A percentile compares a stretch with the other conserved stretches of the same genome.
Evolutionary conservation across 208 protist species (phyloP).

Genomic region (Angomonas ambiguus): DNA sequence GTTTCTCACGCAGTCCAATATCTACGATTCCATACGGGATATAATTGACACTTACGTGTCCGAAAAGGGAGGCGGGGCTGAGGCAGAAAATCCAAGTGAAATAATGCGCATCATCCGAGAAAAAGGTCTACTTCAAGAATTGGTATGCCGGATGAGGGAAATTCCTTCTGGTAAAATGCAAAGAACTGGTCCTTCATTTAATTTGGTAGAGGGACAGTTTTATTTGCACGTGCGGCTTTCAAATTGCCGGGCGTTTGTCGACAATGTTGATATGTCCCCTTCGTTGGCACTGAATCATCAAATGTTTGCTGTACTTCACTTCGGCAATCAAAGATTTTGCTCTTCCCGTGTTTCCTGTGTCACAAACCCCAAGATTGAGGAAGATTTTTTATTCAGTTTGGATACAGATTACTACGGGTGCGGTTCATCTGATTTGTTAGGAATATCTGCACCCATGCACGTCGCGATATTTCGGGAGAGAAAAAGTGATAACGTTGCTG

Average conservation of each 20-base stretch:
- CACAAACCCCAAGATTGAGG: slow-evolving; percentile 70
- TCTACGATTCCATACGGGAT: slow-evolving; percentile 85
- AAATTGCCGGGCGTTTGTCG: slow-evolving; percentile 88
- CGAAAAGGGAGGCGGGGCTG: slow-evolving; percentile 38
- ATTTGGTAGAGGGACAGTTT: slow-evolving; percentile 14
- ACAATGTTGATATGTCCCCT: slow-evolving; percentile 73
- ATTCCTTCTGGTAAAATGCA: slow-evolving; percentile 15
- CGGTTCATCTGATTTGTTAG: slow-evolving; percentile 52
- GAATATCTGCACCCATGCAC: slow-evolving; percentile 80
- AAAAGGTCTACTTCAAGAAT: slow-evolving; percentile 74
- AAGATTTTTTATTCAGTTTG: slow-evolving; percentile 89
- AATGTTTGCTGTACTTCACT: slow-evolving; percentile 76
- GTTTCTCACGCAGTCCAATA: slow-evolving; percentile 75
- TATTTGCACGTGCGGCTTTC: slow-evolving; percentile 79
- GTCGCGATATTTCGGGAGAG: slow-evolving; percentile 80
- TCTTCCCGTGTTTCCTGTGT: slow-evolving; percentile 36
- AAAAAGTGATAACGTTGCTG: slow-evolving; percentile 35
- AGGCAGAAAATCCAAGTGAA: slow-evolving; percentile 39
- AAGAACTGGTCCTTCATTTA: not conserved
- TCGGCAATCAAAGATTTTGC: slow-evolving; percentile 79
- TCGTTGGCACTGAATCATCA: slow-evolving; percentile 28
- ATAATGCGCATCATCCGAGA: slow-evolving; percentile 85
- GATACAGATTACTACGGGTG: slow-evolving; percentile 71
- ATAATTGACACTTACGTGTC: slow-evolving; percentile 85
- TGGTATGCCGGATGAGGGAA: slow-evolving; percentile 46